Evolutionary conservation across 768 basidiomycete genomes (phyloP).

Genomic region (Symmetrospora coprosmae): DNA sequence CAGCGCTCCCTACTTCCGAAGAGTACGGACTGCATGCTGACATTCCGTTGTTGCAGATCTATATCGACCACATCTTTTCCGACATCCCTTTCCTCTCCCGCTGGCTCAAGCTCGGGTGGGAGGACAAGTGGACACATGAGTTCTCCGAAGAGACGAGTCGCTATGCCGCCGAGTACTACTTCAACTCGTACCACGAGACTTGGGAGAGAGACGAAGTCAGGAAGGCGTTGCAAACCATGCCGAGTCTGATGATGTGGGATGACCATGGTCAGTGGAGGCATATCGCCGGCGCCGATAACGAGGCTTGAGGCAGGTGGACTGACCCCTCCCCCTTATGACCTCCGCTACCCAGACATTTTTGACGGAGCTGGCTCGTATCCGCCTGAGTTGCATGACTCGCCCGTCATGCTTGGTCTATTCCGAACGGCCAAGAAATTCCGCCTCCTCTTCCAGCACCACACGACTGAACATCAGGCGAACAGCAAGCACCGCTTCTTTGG

Average conservation of each 20-base stretch:
- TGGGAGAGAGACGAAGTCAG: slow-evolving; percentile 24
- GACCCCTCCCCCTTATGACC: too few relatives aligned
- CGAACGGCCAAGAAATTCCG: slow-evolving; percentile 19
- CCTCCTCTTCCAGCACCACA: slow-evolving; percentile 25
- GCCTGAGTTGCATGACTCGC: slow-evolving; percentile 16
- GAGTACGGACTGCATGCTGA: neutral
- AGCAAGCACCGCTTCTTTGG: slow-evolving; percentile 20
- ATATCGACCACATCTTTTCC: slow-evolving; percentile 23
- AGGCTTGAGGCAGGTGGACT: too few relatives aligned
- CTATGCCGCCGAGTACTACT: slow-evolving; percentile 23
- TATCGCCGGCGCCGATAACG: neutral
- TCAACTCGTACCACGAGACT: slow-evolving; percentile 24
- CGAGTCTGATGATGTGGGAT: slow-evolving; percentile 23
- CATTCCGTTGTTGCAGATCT: neutral
- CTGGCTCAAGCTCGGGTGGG: slow-evolving; percentile 19
- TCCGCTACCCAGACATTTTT: neutral
- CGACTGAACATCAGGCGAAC: slow-evolving; percentile 3
- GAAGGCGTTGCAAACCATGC: slow-evolving; percentile 3
- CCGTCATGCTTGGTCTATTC: slow-evolving; percentile 22
- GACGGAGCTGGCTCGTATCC: slow-evolving; percentile 24
- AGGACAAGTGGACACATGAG: slow-evolving; percentile 21
- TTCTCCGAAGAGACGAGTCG: slow-evolving; percentile 21
- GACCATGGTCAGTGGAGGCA: neutral
- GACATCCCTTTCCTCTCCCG: slow-evolving; percentile 25
- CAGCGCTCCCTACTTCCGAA: neutral